Evolutionary conservation across 306 rosid genomes (phyloP), one percentile per base, ranked within the genome.

Genomic region (Prunus fruticosa): DNA sequence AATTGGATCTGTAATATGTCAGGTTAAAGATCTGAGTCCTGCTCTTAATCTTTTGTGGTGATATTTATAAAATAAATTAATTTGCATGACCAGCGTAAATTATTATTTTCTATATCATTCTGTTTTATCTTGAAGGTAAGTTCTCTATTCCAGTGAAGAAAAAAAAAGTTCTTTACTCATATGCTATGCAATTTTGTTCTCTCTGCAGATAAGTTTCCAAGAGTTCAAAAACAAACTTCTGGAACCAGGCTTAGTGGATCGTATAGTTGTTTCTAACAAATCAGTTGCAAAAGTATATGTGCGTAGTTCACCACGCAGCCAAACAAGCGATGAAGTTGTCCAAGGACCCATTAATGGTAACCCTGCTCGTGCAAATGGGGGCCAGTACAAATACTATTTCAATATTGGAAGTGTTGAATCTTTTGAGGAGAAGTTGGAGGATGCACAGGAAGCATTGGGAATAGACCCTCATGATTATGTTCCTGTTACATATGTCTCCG

Each of bases 341-440:
- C 97, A 90, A 69, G 96, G 88, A 69, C 78, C 93, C 60, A 49
- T 77, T 58, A 73, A 43, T 81, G 83, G 84, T 78, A 66, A 74
- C 20, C 72, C 89, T 65, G 67, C 83, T 52, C 87, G 61, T 54
- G 89, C 89, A 67, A 81, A 73, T 77, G 83, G 85, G 28, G 90
- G 93, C 69, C 93, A 84, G 62, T 95, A 88, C 82, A 95, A 86
- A 84, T 95, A 90, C 67, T 90, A 73, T 53, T 89, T 95, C 82
- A 95, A 88, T 82, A 95, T 95, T 80, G 97, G 97, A 78, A 95
- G 99, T 81, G 86, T 95, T 30, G 99, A 95, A 71, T 92, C 92
- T 64, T 95, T 95, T 62, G 99, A 92, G 92, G 97, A 92, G 83
- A 95, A 95, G 88, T 79, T 95, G 81, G 96, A 95, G 85, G 99